Conservation (phyloP, 352 stramenopile species). For the Globisporangium canariense region DNA sequence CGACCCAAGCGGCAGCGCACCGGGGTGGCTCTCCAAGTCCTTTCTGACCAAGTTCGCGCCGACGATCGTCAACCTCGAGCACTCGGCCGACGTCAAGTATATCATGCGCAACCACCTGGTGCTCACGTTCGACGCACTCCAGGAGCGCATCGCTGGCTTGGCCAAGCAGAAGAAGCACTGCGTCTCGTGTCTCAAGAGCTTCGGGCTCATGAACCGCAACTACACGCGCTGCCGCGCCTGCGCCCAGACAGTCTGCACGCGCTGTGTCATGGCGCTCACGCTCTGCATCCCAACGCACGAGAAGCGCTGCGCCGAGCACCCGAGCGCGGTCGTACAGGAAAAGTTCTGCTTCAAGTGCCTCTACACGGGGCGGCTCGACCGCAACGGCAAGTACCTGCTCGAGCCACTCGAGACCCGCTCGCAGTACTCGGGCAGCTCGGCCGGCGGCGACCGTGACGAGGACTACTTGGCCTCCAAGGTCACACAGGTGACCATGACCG, state of each 20-base stretch:
- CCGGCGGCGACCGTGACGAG: conserved; percentile 22
- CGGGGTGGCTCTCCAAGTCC: conserved; percentile 30
- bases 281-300: conserved; percentile 56
- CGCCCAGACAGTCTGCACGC: conserved; percentile 47
- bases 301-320: conserved; percentile 48
- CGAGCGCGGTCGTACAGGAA: conserved; percentile 59
- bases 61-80: conserved; percentile 40
- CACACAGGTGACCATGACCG: conserved; percentile 14
- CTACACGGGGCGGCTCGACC: conserved; percentile 48
- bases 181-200: conserved; percentile 34
- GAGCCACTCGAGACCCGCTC: conserved; percentile 35
- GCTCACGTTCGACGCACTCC: conserved; percentile 32
- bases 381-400: conserved; percentile 34
- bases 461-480: conserved; percentile 15
- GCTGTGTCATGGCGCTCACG: conserved; percentile 52
- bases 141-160: conserved; percentile 27
- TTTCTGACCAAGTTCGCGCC: conserved; percentile 44
- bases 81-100: conserved; percentile 52
- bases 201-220: conserved; percentile 37
- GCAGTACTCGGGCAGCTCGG: conserved; percentile 18
- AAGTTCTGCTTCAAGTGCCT: conserved; percentile 65
- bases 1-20: conserved; percentile 33
- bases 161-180: conserved; percentile 35
- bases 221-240: conserved; percentile 50
- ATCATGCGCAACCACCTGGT: conserved; percentile 44